Evolutionary conservation across 768 basidiomycete genomes (phyloP).

Genomic region (Amylocystis lapponica): DNA sequence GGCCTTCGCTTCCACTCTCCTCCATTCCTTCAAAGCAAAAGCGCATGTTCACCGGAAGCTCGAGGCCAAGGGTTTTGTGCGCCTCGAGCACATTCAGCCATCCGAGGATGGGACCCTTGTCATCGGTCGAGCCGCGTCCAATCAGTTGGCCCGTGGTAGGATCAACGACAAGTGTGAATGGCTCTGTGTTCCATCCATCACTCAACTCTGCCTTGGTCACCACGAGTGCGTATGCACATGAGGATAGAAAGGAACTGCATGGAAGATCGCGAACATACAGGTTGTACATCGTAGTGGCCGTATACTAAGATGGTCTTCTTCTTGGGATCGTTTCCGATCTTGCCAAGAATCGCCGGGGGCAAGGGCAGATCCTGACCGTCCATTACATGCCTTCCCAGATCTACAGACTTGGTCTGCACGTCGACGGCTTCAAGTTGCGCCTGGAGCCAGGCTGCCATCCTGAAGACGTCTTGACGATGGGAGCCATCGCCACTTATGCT

Average conservation of each 20-base stretch:
- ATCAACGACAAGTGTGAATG: slow-evolving; percentile 64
- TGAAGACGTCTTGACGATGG: slow-evolving; percentile 70
- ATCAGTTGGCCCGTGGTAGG: slow-evolving; percentile 56
- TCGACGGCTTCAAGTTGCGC: slow-evolving; percentile 70
- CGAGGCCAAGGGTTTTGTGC: slow-evolving; percentile 57
- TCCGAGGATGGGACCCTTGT: slow-evolving; percentile 85
- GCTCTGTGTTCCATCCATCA: slow-evolving; percentile 88
- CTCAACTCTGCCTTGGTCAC: slow-evolving; percentile 33
- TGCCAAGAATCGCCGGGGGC: slow-evolving; percentile 81
- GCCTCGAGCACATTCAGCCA: slow-evolving; percentile 91
- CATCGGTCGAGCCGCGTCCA: slow-evolving; percentile 85
- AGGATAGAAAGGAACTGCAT: not conserved
- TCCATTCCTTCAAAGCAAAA: slow-evolving; percentile 99
- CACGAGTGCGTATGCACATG: not conserved
- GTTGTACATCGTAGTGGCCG: slow-evolving; percentile 95
- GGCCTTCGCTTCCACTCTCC: slow-evolving; percentile 86
- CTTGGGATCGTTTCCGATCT: slow-evolving; percentile 72
- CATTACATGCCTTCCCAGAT: slow-evolving; percentile 71
- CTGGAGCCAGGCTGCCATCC: slow-evolving; percentile 84
- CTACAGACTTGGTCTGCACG: slow-evolving; percentile 65
- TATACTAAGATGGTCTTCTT: slow-evolving; percentile 95
- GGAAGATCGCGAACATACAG: slow-evolving; percentile 40
- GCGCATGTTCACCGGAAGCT: slow-evolving; percentile 83
- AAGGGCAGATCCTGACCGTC: slow-evolving; percentile 69
- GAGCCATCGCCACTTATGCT: slow-evolving; percentile 66